Evolutionary conservation across 2,329 filamentous ascomycete genomes (phyloP), one percentile per base, ranked within the genome.

Genomic region (Aureobasidium sp.): DNA sequence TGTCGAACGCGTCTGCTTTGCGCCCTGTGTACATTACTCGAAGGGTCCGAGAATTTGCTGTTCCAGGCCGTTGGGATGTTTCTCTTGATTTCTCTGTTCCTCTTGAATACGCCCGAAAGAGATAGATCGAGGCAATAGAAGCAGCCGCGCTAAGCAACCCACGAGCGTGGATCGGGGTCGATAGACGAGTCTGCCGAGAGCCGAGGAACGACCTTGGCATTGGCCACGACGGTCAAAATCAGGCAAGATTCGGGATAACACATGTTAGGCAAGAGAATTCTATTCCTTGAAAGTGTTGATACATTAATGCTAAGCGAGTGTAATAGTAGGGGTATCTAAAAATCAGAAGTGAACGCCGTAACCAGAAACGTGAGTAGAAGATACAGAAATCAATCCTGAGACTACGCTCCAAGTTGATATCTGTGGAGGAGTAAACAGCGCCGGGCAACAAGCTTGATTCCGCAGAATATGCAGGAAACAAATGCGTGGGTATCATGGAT

Each of bases 241-340:
- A 29, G 14, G 25, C 44, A 47, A 14, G 14, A 47, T 12, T 34
- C 25, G 17, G 22, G 20, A 41, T n/a, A 41, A n/a, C 2, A 17
- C 25, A 29, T 27, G 44, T 17, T 25, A 48, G 45, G 6, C 17
- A 27, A 48, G 31, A 17, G 14, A 48, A 51, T 8, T 36, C 29
- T 36, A 20, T 17, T 17, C 14, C 14, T 31, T 15, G 22, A 31
- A 27, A 2, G 14, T 61, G 25, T 51, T 49, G 45, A 61, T 61
- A 53, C 37, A 53, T 45, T 61, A 61, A 20, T 53, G 48, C 48
- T 36, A 48, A 61, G 48, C 59, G 59, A 61, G 48, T 61, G 59
- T 61, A 45, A 37, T 61, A 53, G 42, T 44, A 53, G 59, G 59
- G 59, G 59, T 61, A 61, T 61, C 59, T 61, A 58, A 39, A 56